phyloP scores from a whole-genome alignment of 176 grass and related monocot genomes.

The Raddia distichophylla region DNA sequence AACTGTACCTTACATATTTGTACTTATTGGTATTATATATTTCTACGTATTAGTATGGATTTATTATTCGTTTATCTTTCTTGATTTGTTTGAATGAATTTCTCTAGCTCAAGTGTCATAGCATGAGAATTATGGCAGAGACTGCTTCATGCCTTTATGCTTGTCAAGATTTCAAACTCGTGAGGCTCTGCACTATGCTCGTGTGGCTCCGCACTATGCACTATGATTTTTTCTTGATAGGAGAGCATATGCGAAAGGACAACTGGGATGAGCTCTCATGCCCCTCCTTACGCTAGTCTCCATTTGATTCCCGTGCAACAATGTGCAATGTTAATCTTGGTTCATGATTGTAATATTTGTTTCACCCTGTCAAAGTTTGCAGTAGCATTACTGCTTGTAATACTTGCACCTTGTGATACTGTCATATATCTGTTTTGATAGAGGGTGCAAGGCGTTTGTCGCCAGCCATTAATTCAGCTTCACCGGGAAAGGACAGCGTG shows the following conservation, averaged over 20 bases:
- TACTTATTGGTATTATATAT: too few species aligned
- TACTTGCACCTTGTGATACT: constrained; percentile 10
- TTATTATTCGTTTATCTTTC: too few species aligned
- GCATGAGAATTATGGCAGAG: constrained; percentile 11
- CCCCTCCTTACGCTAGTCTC: background rate
- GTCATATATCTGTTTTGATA: constrained; percentile 2
- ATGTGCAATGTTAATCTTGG: constrained; percentile 6
- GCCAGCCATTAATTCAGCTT: constrained; percentile 8
- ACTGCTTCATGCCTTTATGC: background rate
- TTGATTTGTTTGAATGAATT: too few species aligned
- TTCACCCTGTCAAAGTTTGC: background rate
- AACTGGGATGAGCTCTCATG: constrained; percentile 13
- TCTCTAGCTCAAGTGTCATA: too few species aligned
- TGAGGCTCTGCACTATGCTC: background rate
- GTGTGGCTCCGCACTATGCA: too few species aligned
- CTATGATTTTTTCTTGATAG: constrained; percentile 5
- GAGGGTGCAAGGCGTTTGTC: constrained; percentile 25
- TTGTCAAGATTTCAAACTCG: constrained; percentile 36
- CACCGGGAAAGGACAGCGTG: constrained; percentile 22
- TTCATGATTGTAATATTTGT: constrained; percentile 12
- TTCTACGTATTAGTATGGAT: too few species aligned
- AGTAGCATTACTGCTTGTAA: background rate
- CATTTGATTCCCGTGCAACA: constrained; percentile 3
- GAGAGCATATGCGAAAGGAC: constrained; percentile 21
- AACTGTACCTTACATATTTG: too few species aligned